Conservation (phyloP, 176 grass and related monocot species). For the Guadua angustifolia region DNA sequence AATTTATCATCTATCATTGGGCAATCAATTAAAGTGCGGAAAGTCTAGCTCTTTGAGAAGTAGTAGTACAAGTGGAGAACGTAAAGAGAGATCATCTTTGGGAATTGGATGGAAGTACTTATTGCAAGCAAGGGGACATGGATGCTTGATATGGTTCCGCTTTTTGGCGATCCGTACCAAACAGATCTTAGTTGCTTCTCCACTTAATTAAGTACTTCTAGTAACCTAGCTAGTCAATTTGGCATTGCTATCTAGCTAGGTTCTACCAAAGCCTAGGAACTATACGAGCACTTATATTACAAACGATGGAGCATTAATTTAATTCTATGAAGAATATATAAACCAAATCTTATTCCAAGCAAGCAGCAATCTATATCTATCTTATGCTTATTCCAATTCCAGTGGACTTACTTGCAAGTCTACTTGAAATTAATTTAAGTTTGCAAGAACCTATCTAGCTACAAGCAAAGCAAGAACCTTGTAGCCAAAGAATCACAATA, state of each 20-base stretch:
- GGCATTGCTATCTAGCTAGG: constrained; percentile 45
- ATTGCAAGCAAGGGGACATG: constrained; percentile 42
- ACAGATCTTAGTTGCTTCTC: constrained; percentile 51
- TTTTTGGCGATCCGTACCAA: constrained; percentile 63
- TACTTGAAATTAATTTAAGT: not conserved
- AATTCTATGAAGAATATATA: constrained; percentile 11
- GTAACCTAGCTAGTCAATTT: constrained; percentile 27
- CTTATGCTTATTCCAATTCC: constrained; percentile 37
- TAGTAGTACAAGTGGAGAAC: constrained; percentile 19
- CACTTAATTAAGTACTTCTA: constrained; percentile 38
- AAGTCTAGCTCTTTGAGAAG: not conserved
- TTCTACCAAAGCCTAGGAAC: constrained; percentile 43
- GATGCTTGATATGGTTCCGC: constrained; percentile 59
- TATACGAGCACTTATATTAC: constrained; percentile 6
- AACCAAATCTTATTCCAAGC: constrained; percentile 30
- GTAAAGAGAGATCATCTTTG: constrained; percentile 47
- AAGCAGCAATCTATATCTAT: not conserved
- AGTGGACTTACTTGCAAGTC: constrained; percentile 46
- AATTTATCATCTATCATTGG: constrained; percentile 29
- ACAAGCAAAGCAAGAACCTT: constrained; percentile 27
- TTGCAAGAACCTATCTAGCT: constrained; percentile 16
- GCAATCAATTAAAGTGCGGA: constrained; percentile 42
- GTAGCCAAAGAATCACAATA: constrained; percentile 40
- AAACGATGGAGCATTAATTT: constrained; percentile 25
- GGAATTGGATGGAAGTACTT: constrained; percentile 50